A percentile compares a stretch with the other conserved stretches of the same genome.
Conservation (phyloP, 495 filamentous ascomycete species). For the Podospora comata region DNA sequence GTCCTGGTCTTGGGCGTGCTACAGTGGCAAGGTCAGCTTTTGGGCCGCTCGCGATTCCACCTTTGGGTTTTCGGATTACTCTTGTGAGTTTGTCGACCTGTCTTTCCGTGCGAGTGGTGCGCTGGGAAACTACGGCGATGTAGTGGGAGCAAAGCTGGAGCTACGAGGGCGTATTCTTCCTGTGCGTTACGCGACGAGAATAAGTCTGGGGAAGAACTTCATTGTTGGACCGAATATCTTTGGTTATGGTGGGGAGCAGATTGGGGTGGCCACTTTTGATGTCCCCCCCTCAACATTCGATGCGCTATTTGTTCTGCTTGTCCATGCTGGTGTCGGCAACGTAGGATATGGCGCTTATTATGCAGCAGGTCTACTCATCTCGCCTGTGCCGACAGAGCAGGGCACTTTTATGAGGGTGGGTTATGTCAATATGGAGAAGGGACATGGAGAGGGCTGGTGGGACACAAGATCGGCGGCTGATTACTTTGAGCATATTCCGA, state of each 20-base stretch:
- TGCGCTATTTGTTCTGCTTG: background rate
- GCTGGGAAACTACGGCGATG: background rate
- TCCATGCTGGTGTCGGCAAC: background rate
- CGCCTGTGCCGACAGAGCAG: background rate
- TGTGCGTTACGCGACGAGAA: background rate
- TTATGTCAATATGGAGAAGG: background rate
- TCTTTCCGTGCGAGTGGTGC: background rate
- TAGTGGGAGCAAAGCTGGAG: background rate
- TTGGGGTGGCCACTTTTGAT: background rate
- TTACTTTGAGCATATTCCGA: background rate
- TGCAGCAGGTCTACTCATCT: background rate
- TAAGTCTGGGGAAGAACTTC: background rate
- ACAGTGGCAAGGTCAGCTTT: background rate
- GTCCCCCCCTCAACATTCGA: background rate
- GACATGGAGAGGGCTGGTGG: background rate
- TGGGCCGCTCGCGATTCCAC: background rate
- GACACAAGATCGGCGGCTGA: background rate
- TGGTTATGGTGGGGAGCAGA: background rate
- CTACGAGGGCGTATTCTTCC: background rate
- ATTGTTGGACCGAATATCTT: background rate
- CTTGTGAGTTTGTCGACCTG: background rate
- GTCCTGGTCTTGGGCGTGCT: background rate
- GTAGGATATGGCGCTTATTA: background rate
- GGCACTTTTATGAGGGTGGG: background rate
- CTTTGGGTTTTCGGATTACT: background rate